Base-by-base conservation (phyloP, 257 asterid species). In the Gentiana straminea region DNA sequence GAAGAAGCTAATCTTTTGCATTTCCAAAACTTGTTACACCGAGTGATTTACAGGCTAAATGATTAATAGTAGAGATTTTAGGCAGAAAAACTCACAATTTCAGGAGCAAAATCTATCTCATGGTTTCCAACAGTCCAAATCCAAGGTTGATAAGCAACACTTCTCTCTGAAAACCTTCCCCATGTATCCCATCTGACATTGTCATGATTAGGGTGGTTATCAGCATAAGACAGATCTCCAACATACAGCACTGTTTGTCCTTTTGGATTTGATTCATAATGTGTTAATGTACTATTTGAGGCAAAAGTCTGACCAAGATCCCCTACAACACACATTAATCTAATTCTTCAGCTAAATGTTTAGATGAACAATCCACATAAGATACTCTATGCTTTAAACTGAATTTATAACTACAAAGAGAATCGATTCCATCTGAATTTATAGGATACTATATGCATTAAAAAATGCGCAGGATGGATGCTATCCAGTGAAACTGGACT, bases 141-240 rank as follows among this genome's bases (percentile, higher is more conserved):
- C 97, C 97, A 89, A 38, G 97, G 93, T 51, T 89, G 95, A 79
- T 89, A 83, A 33, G 97, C 97, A 57, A 63, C 75, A 43, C 85
- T 82, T 72, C 94, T 80, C 69, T 90, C 97, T 4, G 77, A 78
- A 56, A 90, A 86, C 63, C 97, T 80, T 41, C 66, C 97, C 96
- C 97, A 90, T 3, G 91, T 75, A 65, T 90, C 97, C 96, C 94
- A 90, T 68, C 94, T 80, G 12, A 66, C 82, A 49, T 86, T 86
- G 73, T 86, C 86, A 44, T 86, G 90, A 65, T 78, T 64, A 8
- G 94, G 82, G 55, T 84, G 73, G 54, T 56, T 67, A 64, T 90
- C 97, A 0, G 97, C 96, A 64, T 90, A 86, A 4, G 96, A 86
- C 12, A 90, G 88, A 61, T 90, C 97, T 3, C 97, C 96, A 10